phyloP scores from a whole-genome alignment of 805 yeast species.

The Diddensiella caesifluorescens region DNA sequence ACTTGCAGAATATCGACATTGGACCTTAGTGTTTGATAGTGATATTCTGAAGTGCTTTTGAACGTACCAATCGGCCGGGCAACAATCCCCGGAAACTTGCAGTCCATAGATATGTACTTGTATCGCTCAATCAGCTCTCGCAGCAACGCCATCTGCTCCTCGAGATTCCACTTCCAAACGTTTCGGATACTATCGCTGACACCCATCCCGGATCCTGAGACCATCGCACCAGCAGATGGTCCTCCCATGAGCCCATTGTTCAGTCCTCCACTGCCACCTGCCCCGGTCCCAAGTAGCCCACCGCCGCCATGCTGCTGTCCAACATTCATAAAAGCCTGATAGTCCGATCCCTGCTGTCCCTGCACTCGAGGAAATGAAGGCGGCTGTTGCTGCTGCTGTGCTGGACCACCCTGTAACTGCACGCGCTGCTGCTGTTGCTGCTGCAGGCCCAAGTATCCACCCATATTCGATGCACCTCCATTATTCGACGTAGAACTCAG shows the following conservation, averaged over 20 bases:
- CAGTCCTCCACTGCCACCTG: not conserved
- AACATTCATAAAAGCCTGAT: not conserved
- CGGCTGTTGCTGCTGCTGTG: slow-evolving; percentile 7
- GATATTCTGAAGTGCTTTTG: slow-evolving; percentile 84
- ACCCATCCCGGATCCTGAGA: slow-evolving; percentile 10
- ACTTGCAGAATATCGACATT: slow-evolving; percentile 83
- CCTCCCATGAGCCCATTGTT: slow-evolving; percentile 1
- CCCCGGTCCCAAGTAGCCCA: not conserved
- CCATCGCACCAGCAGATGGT: not conserved
- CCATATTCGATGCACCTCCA: slow-evolving; percentile 4
- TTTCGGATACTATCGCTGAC: slow-evolving; percentile 27
- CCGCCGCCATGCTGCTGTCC: not conserved
- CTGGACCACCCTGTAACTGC: slow-evolving; percentile 9
- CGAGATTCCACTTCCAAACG: slow-evolving; percentile 40
- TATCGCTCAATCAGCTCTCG: slow-evolving; percentile 35
- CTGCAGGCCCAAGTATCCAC: slow-evolving; percentile 8
- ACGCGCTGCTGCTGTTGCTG: slow-evolving; percentile 27
- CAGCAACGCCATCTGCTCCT: slow-evolving; percentile 36
- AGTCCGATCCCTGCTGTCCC: slow-evolving; percentile 20
- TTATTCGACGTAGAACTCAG: not conserved
- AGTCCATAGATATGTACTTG: slow-evolving; percentile 52
- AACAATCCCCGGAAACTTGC: slow-evolving; percentile 93
- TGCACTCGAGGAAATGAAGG: not conserved
- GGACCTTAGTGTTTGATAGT: slow-evolving; percentile 88
- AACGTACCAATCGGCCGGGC: slow-evolving; percentile 95